A percentile compares a stretch with the other conserved stretches of the same genome.
Evolutionary conservation across 805 yeast species (phyloP).

Genomic region (Deakozyma indianensis): DNA sequence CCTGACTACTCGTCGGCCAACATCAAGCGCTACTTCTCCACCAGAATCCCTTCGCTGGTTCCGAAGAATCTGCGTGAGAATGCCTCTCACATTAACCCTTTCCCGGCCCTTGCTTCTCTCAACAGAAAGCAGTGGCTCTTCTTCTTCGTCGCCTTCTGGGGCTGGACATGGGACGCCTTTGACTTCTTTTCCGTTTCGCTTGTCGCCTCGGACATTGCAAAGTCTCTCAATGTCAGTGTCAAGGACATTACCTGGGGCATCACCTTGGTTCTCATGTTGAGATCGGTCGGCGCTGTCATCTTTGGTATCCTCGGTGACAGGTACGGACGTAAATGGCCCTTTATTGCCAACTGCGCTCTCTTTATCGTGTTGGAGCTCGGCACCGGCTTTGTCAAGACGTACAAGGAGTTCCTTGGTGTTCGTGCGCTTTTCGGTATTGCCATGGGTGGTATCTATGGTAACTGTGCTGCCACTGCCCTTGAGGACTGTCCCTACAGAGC

Average conservation of each 20-base stretch:
- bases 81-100: constrained; percentile 36
- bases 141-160: constrained; percentile 43
- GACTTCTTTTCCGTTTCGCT: constrained; percentile 55
- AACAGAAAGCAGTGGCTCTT: constrained; percentile 44
- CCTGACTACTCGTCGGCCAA: constrained; percentile 13
- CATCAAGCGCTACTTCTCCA: constrained; percentile 17
- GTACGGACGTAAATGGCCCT: constrained; percentile 58
- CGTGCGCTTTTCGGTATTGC: constrained; percentile 54
- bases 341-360: constrained; percentile 34
- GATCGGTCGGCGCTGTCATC: constrained; percentile 55
- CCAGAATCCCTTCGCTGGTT: constrained; percentile 18
- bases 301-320: constrained; percentile 51
- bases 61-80: constrained; percentile 15
- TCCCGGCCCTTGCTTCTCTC: constrained; percentile 38
- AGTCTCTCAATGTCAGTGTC: constrained; percentile 27
- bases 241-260: constrained; percentile 57
- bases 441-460: constrained; percentile 62
- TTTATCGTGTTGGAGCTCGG: constrained; percentile 48
- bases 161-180: constrained; percentile 63
- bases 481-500: constrained; percentile 49
- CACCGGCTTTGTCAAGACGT: constrained; percentile 50
- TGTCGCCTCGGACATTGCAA: constrained; percentile 37
- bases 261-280: constrained; percentile 54
- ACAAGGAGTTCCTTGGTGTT: constrained; percentile 41
- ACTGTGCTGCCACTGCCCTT: constrained; percentile 50